Evolutionary conservation across 768 basidiomycete species (phyloP).

Genomic region (Saitozyma podzolica): DNA sequence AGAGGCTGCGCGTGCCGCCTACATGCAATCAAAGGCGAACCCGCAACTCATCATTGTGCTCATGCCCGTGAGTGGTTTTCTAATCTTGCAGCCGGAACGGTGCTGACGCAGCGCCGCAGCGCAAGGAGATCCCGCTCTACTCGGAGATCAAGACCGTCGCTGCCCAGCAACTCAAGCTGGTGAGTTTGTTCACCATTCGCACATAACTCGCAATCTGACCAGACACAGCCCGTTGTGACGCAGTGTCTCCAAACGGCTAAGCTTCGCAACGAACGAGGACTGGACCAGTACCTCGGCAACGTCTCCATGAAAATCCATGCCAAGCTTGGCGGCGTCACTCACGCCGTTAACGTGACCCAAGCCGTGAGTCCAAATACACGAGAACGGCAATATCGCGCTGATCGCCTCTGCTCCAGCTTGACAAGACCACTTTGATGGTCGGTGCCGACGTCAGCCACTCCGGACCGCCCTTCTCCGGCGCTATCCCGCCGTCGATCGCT

Average conservation of each 20-base stretch:
- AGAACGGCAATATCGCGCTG: too few relatives aligned
- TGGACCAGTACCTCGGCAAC: slow-evolving; percentile 45
- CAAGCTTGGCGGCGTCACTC: slow-evolving; percentile 52
- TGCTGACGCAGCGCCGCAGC: slow-evolving; percentile 11
- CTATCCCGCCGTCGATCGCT: slow-evolving; percentile 41
- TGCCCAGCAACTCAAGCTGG: slow-evolving; percentile 10
- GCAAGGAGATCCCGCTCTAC: slow-evolving; percentile 38
- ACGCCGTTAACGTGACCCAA: slow-evolving; percentile 24
- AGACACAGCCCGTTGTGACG: slow-evolving; percentile 39
- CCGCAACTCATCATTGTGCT: slow-evolving; percentile 49
- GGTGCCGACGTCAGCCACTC: slow-evolving; percentile 46
- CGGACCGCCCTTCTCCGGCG: slow-evolving; percentile 23
- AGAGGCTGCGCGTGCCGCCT: slow-evolving; percentile 35
- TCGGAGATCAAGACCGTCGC: slow-evolving; percentile 35
- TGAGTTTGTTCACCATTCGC: slow-evolving; percentile 1
- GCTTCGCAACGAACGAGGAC: slow-evolving; percentile 28
- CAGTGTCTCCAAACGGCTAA: slow-evolving; percentile 45
- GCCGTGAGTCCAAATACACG: slow-evolving; percentile 26
- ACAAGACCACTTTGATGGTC: slow-evolving; percentile 41
- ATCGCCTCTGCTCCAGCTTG: slow-evolving; percentile 10
- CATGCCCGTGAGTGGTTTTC: slow-evolving; percentile 30
- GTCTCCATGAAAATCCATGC: slow-evolving; percentile 51
- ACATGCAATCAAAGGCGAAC: slow-evolving; percentile 24
- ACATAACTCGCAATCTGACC: not conserved
- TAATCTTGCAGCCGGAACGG: not conserved